Evolutionary conservation across 2,329 filamentous ascomycete species (phyloP).

Genomic region (Aspergillus neotritici): DNA sequence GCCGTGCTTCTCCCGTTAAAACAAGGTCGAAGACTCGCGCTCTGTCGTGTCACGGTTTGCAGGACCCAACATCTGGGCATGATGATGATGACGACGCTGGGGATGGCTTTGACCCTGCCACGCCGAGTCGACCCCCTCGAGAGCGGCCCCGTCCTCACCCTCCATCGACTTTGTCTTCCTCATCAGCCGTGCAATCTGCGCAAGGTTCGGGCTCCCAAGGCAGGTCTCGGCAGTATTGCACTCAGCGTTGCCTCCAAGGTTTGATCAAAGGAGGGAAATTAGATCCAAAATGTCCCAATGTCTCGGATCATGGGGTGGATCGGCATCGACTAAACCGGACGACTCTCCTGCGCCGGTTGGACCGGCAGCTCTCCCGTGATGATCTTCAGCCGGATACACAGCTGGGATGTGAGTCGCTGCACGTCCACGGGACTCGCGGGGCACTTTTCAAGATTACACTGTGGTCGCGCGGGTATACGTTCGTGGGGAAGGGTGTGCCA

Average conservation of each 20-base stretch:
- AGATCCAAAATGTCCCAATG: slow-evolving; percentile 37
- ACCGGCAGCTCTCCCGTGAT: slow-evolving; percentile 5
- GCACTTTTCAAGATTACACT: slow-evolving; percentile 26
- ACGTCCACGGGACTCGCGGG: slow-evolving; percentile 20
- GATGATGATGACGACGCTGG: slow-evolving; percentile 8
- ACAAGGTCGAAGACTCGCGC: slow-evolving; percentile 9
- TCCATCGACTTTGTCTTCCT: slow-evolving; percentile 7
- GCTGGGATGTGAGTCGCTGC: slow-evolving; percentile 16
- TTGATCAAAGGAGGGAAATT: slow-evolving; percentile 26
- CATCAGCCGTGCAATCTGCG: not conserved
- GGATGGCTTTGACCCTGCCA: slow-evolving; percentile 7
- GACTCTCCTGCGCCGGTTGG: not conserved
- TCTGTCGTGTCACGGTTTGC: slow-evolving; percentile 5
- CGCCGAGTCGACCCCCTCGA: slow-evolving; percentile 8
- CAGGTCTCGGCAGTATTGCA: slow-evolving; percentile 31
- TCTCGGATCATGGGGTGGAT: slow-evolving; percentile 28
- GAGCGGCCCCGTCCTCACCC: slow-evolving; percentile 6
- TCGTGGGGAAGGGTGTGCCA: slow-evolving; percentile 21
- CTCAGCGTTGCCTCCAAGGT: slow-evolving; percentile 37
- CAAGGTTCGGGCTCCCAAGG: slow-evolving; percentile 8
- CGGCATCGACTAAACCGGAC: slow-evolving; percentile 10
- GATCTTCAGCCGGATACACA: not conserved
- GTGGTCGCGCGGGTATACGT: slow-evolving; percentile 23
- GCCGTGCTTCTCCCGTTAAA: slow-evolving; percentile 10
- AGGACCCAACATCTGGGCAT: slow-evolving; percentile 2